Percentiles rank a stretch among this genome's conserved stretches.
phyloP scores from a whole-genome alignment of 2,329 filamentous ascomycete genomes.

The Phyllosticta citriasiana region DNA sequence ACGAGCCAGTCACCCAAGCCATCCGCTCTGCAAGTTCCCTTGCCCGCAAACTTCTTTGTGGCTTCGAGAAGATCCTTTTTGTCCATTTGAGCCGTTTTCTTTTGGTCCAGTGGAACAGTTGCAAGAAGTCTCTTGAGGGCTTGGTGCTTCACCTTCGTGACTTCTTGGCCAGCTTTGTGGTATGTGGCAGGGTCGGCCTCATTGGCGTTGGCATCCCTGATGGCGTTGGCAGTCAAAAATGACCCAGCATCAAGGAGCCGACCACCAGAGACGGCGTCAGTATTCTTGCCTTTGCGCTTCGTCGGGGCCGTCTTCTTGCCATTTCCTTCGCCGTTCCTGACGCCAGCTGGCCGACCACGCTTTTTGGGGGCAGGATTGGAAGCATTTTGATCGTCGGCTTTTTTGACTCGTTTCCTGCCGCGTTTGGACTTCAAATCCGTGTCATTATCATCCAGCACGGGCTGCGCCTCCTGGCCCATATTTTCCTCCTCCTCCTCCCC shows the following conservation, averaged over 20 bases:
- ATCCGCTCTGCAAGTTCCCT: constrained; percentile 21
- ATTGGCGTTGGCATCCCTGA: constrained; percentile 21
- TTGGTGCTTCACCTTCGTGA: constrained; percentile 15
- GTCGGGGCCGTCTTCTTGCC: not conserved
- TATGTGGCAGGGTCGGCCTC: constrained; percentile 5
- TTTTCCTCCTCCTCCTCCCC: not conserved
- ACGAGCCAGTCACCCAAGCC: constrained; percentile 33
- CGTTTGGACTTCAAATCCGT: not conserved
- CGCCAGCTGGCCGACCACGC: not conserved
- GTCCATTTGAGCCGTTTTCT: constrained; percentile 24
- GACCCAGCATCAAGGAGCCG: constrained; percentile 12
- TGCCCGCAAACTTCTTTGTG: constrained; percentile 32
- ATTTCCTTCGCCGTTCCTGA: not conserved
- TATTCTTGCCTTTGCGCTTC: constrained; percentile 3
- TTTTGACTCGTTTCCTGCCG: not conserved
- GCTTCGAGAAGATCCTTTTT: constrained; percentile 29
- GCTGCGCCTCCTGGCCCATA: not conserved
- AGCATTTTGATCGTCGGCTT: not conserved
- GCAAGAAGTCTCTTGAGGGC: constrained; percentile 33
- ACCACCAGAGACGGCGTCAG: constrained; percentile 15
- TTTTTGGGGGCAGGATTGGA: not conserved
- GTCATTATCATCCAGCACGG: not conserved
- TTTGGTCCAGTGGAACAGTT: constrained; percentile 27
- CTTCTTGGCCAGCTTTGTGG: no score
- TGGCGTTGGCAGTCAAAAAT: constrained; percentile 23